Evolutionary conservation across 108 stramenopile species (phyloP).

Genomic region (Cyclotella distinguenda): DNA sequence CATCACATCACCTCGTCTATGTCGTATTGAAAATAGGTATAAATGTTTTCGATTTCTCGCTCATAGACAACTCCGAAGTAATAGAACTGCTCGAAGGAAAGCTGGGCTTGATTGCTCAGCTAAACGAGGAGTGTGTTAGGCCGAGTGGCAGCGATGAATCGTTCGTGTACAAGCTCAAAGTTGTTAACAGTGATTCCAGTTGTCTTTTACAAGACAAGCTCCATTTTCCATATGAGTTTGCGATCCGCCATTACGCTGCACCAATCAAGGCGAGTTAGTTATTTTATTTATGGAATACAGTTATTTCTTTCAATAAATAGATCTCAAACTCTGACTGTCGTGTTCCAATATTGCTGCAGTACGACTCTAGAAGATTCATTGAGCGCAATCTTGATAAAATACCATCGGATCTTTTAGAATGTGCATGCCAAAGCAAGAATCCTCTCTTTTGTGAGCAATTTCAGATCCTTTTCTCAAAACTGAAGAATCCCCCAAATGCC

Average conservation of each 20-base stretch:
- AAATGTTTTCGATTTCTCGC: constrained; percentile 75
- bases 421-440: constrained; percentile 62
- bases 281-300: not conserved
- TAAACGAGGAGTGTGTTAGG: constrained; percentile 94
- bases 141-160: constrained; percentile 81
- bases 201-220: constrained; percentile 60
- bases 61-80: constrained; percentile 88
- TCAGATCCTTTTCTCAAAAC: constrained; percentile 10
- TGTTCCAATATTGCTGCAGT: constrained; percentile 14
- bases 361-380: constrained; percentile 79
- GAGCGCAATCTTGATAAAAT: constrained; percentile 83
- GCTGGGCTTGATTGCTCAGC: constrained; percentile 78
- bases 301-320: not conserved
- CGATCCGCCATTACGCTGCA: constrained; percentile 85
- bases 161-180: constrained; percentile 76
- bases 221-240: constrained; percentile 71
- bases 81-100: constrained; percentile 89
- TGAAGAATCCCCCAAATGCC: constrained; percentile 27
- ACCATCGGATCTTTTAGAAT: constrained; percentile 57
- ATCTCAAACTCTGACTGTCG: not conserved
- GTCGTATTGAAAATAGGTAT: constrained; percentile 43
- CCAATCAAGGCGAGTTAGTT: constrained; percentile 48
- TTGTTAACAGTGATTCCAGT: constrained; percentile 67
- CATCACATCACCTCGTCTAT: not conserved
- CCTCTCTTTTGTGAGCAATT: constrained; percentile 60